Conservation (phyloP, 495 filamentous ascomycete species). For the Trichoderma parareesei region DNA sequence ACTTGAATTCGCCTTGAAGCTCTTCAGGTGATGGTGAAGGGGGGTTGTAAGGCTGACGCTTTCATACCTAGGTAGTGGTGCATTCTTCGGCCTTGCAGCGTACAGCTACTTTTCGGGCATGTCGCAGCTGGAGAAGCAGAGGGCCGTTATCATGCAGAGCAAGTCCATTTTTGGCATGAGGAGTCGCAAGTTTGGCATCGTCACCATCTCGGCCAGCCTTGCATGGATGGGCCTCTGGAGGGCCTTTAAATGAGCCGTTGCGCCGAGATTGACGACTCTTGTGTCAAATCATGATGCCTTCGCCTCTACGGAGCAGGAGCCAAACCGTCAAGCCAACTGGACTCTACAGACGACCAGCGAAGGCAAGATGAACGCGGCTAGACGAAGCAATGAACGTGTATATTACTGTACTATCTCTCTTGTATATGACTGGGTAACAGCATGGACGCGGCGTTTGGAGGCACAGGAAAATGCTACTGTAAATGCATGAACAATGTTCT, state of each 20-base stretch:
- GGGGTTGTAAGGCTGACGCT: neutral
- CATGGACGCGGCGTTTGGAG: neutral
- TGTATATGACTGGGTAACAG: neutral
- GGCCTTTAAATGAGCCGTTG: conserved; percentile 26
- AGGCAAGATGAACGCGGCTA: neutral
- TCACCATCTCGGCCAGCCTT: conserved; percentile 58
- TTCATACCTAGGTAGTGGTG: conserved; percentile 62
- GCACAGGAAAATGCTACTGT: neutral
- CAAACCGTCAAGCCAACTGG: neutral
- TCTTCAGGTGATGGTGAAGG: no score
- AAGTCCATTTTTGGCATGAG: conserved; percentile 71
- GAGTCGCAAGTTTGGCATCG: conserved; percentile 60
- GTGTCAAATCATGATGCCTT: no score
- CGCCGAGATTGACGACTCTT: no score
- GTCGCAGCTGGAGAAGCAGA: conserved; percentile 60
- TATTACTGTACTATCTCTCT: neutral
- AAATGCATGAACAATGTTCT: neutral
- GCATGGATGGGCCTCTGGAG: conserved; percentile 57
- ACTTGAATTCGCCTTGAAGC: no score
- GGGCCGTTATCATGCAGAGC: conserved; percentile 59
- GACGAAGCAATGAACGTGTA: neutral
- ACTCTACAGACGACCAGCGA: neutral
- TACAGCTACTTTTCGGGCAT: conserved; percentile 83
- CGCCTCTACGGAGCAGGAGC: no score
- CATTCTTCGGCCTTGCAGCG: conserved; percentile 80